Evolutionary conservation across 1,139 yeast genomes (phyloP).

Genomic region (Saccharomyces hybrid): DNA sequence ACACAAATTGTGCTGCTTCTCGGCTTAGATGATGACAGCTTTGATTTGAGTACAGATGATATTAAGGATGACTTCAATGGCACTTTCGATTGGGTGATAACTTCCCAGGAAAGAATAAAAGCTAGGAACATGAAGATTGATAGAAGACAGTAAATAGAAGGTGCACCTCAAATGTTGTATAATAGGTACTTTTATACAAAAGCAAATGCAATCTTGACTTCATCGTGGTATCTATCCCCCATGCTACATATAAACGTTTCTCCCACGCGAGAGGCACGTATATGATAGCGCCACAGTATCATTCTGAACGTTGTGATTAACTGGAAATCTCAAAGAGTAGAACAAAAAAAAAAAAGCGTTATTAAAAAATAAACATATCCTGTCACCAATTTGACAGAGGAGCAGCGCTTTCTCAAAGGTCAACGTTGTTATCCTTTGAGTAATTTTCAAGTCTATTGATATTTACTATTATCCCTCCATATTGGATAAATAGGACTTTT

Average conservation of each 20-base stretch:
- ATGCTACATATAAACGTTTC: too few species aligned
- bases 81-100: conserved; percentile 72
- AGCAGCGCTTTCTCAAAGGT: not conserved
- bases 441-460: not conserved
- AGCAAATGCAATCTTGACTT: not conserved
- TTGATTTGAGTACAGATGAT: conserved; percentile 36
- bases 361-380: not conserved
- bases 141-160: conserved; percentile 17
- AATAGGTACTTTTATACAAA: conserved; percentile 1
- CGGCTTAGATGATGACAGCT: conserved; percentile 80
- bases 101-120: conserved; percentile 63
- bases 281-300: not conserved
- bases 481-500: not conserved
- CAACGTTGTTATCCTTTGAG: not conserved
- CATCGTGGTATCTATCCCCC: too few species aligned
- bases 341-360: not conserved
- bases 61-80: conserved; percentile 34
- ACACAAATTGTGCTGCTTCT: conserved; percentile 78
- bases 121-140: conserved; percentile 49
- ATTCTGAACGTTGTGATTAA: not conserved
- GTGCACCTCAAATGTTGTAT: not conserved
- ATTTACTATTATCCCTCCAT: not conserved
- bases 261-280: too few species aligned
- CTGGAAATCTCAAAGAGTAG: not conserved
- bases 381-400: not conserved